A percentile compares a stretch with the other conserved stretches of the same genome.
These are phyloP conservation scores for Mortierella sp. DNA, from an alignment of 371 early-diverging fungal species.

Conservation along the genomic window DNA sequence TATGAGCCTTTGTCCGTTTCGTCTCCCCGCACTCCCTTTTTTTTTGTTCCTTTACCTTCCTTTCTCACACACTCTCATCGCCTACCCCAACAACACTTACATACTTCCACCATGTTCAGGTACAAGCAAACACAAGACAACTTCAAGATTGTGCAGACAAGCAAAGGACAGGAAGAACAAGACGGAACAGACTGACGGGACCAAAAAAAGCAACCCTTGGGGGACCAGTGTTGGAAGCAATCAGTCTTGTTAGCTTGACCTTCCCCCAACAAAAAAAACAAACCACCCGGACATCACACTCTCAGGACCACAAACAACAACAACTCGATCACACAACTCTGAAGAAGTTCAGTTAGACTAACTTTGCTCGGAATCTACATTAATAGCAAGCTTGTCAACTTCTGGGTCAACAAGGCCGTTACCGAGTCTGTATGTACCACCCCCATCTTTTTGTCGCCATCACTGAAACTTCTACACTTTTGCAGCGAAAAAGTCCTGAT, in stretches of 20 bases:
- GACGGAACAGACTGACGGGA: not conserved
- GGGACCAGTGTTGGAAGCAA: not conserved
- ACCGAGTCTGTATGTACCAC: conserved; percentile 54
- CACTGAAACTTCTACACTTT: not conserved
- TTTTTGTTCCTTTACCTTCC: not conserved
- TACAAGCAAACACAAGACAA: not conserved
- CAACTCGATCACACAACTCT: not conserved
- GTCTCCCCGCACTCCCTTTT: not conserved
- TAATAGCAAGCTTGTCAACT: conserved; percentile 58
- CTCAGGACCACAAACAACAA: not conserved
- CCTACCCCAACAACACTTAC: not conserved
- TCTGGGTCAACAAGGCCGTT: conserved; percentile 60
- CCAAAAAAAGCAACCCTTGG: too few relatives aligned
- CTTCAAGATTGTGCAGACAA: not conserved
- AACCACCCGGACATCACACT: not conserved
- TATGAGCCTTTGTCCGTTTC: too few relatives aligned
- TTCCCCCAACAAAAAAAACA: not conserved
- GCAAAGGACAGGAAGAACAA: not conserved
- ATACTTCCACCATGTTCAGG: conserved; percentile 6
- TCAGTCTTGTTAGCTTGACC: not conserved
- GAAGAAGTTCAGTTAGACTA: not conserved
- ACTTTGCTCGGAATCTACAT: conserved; percentile 8
- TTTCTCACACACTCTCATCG: not conserved
- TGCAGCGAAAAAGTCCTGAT: not conserved
- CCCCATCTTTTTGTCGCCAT: not conserved